Evolutionary conservation across 768 basidiomycete genomes (phyloP).

Genomic region (Suillus brevipes): DNA sequence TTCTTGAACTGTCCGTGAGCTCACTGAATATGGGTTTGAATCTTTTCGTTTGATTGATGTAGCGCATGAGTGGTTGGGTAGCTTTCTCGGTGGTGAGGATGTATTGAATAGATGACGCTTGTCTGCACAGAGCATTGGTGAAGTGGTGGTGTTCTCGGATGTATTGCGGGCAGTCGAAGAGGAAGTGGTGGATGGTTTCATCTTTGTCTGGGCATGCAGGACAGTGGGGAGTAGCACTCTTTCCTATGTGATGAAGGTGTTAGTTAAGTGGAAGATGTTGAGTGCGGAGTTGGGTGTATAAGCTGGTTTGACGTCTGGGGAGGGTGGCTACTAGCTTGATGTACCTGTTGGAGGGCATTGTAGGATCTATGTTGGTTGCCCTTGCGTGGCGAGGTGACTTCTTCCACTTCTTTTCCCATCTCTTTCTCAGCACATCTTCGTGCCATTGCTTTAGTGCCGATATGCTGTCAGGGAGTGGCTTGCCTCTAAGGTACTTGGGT

Average conservation of each 20-base stretch:
- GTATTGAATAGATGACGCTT: slow-evolving; percentile 2
- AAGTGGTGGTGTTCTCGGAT: neutral
- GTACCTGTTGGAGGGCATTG: neutral
- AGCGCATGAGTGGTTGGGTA: neutral
- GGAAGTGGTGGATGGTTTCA: slow-evolving; percentile 34
- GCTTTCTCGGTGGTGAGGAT: neutral
- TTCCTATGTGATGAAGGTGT: slow-evolving; percentile 31
- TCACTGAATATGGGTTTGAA: slow-evolving; percentile 3
- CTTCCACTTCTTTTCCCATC: neutral
- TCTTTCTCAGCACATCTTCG: neutral
- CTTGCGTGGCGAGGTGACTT: neutral
- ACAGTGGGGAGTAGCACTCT: slow-evolving; percentile 26
- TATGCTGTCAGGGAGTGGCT: neutral
- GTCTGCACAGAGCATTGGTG: neutral
- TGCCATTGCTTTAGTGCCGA: neutral
- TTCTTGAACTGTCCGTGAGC: neutral
- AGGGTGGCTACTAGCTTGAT: slow-evolving; percentile 11
- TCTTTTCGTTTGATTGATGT: slow-evolving; percentile 6
- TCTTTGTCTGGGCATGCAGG: slow-evolving; percentile 17
- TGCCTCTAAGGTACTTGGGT: neutral
- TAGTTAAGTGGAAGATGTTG: slow-evolving; percentile 32
- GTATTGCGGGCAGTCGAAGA: slow-evolving; percentile 29
- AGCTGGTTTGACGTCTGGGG: slow-evolving; percentile 16
- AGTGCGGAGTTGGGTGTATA: slow-evolving; percentile 34
- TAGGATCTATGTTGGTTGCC: too few species aligned